Base-by-base conservation (phyloP, 768 basidiomycete species). In the Tylopilus rubrobrunneus region DNA sequence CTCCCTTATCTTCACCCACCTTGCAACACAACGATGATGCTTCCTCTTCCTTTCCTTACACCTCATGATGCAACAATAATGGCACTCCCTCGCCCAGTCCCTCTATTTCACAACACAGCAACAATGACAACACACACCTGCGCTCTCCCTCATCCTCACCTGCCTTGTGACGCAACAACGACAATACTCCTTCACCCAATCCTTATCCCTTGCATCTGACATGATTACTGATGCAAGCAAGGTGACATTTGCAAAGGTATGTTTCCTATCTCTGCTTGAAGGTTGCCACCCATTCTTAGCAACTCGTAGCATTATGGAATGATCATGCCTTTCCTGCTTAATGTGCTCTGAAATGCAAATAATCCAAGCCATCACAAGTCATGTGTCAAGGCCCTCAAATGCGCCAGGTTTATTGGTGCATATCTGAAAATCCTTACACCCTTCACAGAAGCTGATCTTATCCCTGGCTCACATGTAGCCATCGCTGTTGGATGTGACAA, bases 201-300 rank as follows among this genome's bases (percentile, higher is more conserved):
- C 19, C 19, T 19, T 19, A 19, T 19, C 19, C 19, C 19, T 19
- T 1, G 1, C 19, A 19, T 19, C 19, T 1, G 19, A 19, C 19
- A 92, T 92, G 85, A 87, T 94, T 1, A 90, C 92, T 0, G 87
- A 92, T 66, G 87, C 86, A 1, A 90, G 90, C 58, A 89, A 91
- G 69, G 72, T 71, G 2, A 86, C 83, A 2, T 94, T 95, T 65
- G 80, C 76, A 7, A 87, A 87, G 77, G 89, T 83, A 55, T 2
- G 71, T 63, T 34, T 3, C 14, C 5, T 1, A 7, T 15, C 9
- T 31, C 4, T n/a, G 6, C 12, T 45, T 21, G 8, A 45, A 37
- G n/a, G 29, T 23, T 4, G 2, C 31, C 10, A 1, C 19, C 39
- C 19, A 12, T 5, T 39, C 19, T 21, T 46, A 11, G 0, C 56